Evolutionary conservation across 371 early-diverging fungal genomes (phyloP), one percentile per base, ranked within the genome.

Genomic region (Batrachochytrium dendrobatidis): DNA sequence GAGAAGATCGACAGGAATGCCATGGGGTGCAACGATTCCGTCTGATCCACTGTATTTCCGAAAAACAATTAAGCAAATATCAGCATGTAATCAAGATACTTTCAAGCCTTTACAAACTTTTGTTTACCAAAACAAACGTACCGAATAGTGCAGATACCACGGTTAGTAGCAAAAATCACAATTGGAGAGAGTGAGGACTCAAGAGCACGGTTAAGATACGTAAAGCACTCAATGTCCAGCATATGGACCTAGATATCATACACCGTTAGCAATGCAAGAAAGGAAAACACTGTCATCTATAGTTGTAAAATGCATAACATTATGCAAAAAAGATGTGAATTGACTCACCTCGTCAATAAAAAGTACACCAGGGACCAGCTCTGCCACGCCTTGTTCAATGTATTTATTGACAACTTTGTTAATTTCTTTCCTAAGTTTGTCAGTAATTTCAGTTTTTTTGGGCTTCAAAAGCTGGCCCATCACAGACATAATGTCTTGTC

Each of bases 401-500:
- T 97, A 97, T 76, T 90, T 89, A 83, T 95, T 94, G 60, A 99
- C 96, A 7, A 94, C 95, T 70, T 94, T 94, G 87, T 99, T 96
- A 77, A 99, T 94, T 68, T 96, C 97, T 70, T 90, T 86, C 66
- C 99, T 82, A 65, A 98, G 80, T 71, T 99, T 98, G 62, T 92
- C 92, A 0, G 94, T 94, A 65, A 99, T 97, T 73, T 99, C 99
- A 0, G 96, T 95, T 80, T 95, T 95, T 69, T 92, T 92, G 3
- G 95, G 96, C 79, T 95, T 95, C 79, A 92, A 83, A 55, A 98
- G 71, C 72, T 94, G 94, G 55, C 92, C 88, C 92, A 98, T 92
- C 88, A 96, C 88, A 25, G 95, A 92, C 79, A 98, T 87, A 57
- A 98, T 91, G 69, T 98, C 98, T 75, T 94, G 90, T 18, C 95